Evolutionary conservation across 805 yeast species (phyloP).

Genomic region (Hanseniaspora clermontiae): DNA sequence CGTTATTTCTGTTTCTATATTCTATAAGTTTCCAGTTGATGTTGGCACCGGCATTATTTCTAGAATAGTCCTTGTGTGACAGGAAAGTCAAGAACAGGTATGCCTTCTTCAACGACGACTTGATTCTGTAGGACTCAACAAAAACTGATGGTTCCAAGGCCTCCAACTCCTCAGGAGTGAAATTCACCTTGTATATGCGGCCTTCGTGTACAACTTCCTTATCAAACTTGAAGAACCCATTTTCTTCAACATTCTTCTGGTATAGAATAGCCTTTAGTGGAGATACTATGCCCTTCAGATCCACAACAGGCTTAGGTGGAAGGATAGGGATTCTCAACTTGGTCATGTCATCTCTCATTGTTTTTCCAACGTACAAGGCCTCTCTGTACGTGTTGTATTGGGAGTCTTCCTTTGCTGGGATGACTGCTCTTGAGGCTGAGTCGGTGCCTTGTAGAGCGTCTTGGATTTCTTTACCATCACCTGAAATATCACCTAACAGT

Average conservation of each 20-base stretch:
- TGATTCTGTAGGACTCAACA: constrained; percentile 65
- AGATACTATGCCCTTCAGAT: constrained; percentile 36
- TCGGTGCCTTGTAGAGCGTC: not conserved
- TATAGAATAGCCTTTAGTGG: constrained; percentile 63
- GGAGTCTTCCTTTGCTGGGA: constrained; percentile 4
- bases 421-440: not conserved
- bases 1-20: constrained; percentile 10
- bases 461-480: not conserved
- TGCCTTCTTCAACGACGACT: constrained; percentile 81
- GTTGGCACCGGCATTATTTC: constrained; percentile 6
- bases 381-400: constrained; percentile 4
- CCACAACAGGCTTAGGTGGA: constrained; percentile 35
- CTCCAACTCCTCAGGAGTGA: constrained; percentile 55
- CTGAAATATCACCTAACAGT: constrained; percentile 6
- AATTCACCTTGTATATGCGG: constrained; percentile 38
- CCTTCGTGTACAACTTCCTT: constrained; percentile 26
- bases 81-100: constrained; percentile 66
- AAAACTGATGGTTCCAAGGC: constrained; percentile 81
- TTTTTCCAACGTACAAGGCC: constrained; percentile 6
- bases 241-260: constrained; percentile 41
- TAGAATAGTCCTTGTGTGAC: constrained; percentile 9
- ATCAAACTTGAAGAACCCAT: constrained; percentile 51
- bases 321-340: constrained; percentile 12
- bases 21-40: constrained; percentile 2
- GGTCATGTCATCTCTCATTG: constrained; percentile 5